Percentiles rank a stretch among this genome's conserved stretches.
Conservation (phyloP, 768 basidiomycete species). For the Plicaturopsis crispa region DNA sequence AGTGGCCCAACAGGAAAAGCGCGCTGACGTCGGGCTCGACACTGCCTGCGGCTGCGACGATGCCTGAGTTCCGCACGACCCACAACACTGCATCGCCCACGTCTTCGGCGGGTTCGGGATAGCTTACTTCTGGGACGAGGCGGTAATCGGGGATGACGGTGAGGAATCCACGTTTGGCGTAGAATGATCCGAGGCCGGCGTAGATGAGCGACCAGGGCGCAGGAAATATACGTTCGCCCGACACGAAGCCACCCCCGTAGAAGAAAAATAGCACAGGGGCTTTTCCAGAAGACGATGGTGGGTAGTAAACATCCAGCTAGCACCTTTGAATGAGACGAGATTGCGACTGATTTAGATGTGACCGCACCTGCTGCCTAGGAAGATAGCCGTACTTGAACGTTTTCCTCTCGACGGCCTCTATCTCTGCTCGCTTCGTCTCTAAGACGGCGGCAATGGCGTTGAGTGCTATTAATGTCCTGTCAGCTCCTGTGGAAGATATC, state of each 20-base stretch:
- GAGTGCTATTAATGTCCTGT: too few species aligned
- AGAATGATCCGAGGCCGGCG: conserved; percentile 53
- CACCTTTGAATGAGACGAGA: too few species aligned
- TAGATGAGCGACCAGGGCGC: conserved; percentile 45
- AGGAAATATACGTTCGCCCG: conserved; percentile 41
- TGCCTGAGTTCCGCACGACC: conserved; percentile 36
- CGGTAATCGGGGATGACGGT: conserved; percentile 67
- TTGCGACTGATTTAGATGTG: too few species aligned
- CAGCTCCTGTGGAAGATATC: too few species aligned
- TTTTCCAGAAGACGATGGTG: conserved; percentile 25
- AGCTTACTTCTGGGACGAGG: conserved; percentile 48
- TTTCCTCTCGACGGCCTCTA: conserved; percentile 39
- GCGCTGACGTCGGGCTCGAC: conserved; percentile 30
- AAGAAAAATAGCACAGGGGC: conserved; percentile 53
- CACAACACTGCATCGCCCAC: conserved; percentile 53
- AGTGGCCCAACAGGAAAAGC: conserved; percentile 51
- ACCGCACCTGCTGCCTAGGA: conserved; percentile 40
- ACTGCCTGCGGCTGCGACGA: too few species aligned
- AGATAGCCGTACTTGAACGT: conserved; percentile 51
- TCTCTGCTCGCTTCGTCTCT: conserved; percentile 36
- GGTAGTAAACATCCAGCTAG: conserved; percentile 67
- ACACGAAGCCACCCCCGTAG: conserved; percentile 60
- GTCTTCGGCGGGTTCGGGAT: conserved; percentile 49
- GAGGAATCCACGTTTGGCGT: conserved; percentile 49
- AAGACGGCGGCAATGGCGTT: conserved; percentile 42